Percentiles rank a stretch among this genome's conserved stretches.
These are phyloP conservation scores for Citrus sp. DNA, from an alignment of 345 rosid genomes.

Conservation along the genomic window DNA sequence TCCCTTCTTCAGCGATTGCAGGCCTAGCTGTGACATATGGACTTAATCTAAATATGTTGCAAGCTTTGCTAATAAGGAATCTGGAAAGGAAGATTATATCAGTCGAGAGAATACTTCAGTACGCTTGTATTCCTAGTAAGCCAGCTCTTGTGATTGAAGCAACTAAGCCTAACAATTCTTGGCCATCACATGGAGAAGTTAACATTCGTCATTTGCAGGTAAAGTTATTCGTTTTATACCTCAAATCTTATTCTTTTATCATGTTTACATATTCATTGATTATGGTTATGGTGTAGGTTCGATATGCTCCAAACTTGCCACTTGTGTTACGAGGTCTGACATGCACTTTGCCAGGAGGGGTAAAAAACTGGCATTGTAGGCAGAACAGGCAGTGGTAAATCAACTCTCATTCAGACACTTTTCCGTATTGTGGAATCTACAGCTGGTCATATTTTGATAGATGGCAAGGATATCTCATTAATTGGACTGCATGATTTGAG, in stretches of 20 bases:
- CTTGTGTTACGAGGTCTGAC: slow-evolving; percentile 75
- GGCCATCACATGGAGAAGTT: slow-evolving; percentile 70
- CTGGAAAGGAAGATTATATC: slow-evolving; percentile 79
- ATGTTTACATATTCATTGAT: background rate
- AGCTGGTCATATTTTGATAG: slow-evolving; percentile 68
- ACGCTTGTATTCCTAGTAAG: slow-evolving; percentile 59
- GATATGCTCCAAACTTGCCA: slow-evolving; percentile 78
- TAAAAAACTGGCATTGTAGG: slow-evolving; percentile 90
- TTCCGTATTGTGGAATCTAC: slow-evolving; percentile 79
- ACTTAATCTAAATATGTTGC: slow-evolving; percentile 44
- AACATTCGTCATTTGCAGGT: slow-evolving; percentile 61
- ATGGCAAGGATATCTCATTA: slow-evolving; percentile 53
- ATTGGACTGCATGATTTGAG: slow-evolving; percentile 77
- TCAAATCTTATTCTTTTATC: background rate
- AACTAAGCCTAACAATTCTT: slow-evolving; percentile 38
- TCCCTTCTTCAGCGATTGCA: slow-evolving; percentile 50
- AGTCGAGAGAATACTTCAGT: slow-evolving; percentile 83
- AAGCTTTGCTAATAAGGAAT: slow-evolving; percentile 67
- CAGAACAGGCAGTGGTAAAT: slow-evolving; percentile 87
- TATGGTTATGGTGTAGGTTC: slow-evolving; percentile 41
- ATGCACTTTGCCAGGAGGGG: slow-evolving; percentile 66
- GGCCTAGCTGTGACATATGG: slow-evolving; percentile 87
- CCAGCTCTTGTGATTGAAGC: slow-evolving; percentile 66
- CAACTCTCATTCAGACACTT: slow-evolving; percentile 79
- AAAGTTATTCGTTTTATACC: background rate